phyloP scores from a whole-genome alignment of 768 basidiomycete genomes.

The Pleurotus djamor region DNA sequence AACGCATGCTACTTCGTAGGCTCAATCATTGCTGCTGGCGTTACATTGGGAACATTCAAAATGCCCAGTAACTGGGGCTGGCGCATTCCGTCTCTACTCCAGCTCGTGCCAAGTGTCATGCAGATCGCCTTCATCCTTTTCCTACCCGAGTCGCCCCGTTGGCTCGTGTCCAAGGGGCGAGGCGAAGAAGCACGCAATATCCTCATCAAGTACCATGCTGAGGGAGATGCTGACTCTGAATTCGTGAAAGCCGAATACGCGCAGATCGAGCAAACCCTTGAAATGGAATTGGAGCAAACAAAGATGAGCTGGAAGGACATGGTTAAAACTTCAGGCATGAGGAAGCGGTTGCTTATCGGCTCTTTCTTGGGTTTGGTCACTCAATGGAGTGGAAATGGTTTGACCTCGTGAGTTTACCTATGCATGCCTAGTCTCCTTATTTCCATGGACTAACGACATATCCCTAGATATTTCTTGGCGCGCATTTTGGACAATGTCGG shows the following conservation, averaged over 20 bases:
- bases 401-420: constrained; percentile 39
- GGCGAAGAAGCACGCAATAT: constrained; percentile 43
- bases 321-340: constrained; percentile 46
- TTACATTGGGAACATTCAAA: constrained; percentile 63
- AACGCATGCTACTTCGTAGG: constrained; percentile 64
- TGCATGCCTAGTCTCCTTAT: neutral
- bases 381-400: constrained; percentile 65
- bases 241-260: constrained; percentile 58
- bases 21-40: constrained; percentile 55
- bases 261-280: constrained; percentile 54
- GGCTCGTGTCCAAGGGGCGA: constrained; percentile 59
- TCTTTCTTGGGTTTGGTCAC: constrained; percentile 54
- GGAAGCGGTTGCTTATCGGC: constrained; percentile 45
- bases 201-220: constrained; percentile 58
- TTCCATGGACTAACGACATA: neutral
- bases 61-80: constrained; percentile 62
- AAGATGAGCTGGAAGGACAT: constrained; percentile 47
- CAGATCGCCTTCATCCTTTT: constrained; percentile 56
- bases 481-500: constrained; percentile 53
- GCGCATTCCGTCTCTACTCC: constrained; percentile 68
- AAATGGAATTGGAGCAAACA: constrained; percentile 45
- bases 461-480: constrained; percentile 47
- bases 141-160: constrained; percentile 64
- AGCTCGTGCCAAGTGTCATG: constrained; percentile 48
- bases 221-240: constrained; percentile 50